Conservation (phyloP, 495 filamentous ascomycete genomes). For the Physcia stellaris region DNA sequence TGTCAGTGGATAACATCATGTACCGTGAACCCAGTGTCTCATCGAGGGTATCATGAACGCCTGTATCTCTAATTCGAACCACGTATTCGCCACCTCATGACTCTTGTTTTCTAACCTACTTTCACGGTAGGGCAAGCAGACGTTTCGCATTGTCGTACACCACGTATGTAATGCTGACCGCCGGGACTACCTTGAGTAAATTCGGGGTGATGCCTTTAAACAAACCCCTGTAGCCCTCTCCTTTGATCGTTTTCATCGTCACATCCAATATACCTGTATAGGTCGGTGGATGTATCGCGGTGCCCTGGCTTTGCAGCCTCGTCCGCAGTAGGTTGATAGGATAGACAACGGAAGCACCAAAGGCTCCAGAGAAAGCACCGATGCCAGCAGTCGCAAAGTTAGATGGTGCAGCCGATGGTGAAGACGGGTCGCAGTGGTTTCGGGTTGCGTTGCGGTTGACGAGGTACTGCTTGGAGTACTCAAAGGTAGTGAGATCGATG, state of each 20-base stretch:
- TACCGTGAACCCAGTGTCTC: too few species aligned
- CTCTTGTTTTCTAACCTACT: too few species aligned
- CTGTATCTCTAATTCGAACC: too few species aligned
- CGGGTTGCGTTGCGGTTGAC: conserved; percentile 54
- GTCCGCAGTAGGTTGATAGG: conserved; percentile 92
- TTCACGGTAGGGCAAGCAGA: conserved; percentile 52
- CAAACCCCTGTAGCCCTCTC: conserved; percentile 74
- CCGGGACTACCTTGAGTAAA: conserved; percentile 89
- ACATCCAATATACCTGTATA: conserved; percentile 87
- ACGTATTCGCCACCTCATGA: too few species aligned
- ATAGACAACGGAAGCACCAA: conserved; percentile 88
- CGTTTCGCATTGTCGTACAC: conserved; percentile 94
- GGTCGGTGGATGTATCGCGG: conserved; percentile 74
- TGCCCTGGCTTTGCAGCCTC: conserved; percentile 87
- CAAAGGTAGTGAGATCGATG: conserved; percentile 91
- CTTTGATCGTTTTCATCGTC: conserved; percentile 59
- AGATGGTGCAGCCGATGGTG: conserved; percentile 70
- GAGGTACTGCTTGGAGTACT: conserved; percentile 70
- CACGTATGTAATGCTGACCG: conserved; percentile 94
- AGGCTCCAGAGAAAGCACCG: conserved; percentile 79
- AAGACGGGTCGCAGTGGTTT: conserved; percentile 57
- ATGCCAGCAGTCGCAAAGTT: conserved; percentile 71
- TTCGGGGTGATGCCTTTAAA: conserved; percentile 96
- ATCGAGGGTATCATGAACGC: too few species aligned
- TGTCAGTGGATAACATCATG: too few species aligned